Conservation (phyloP, 2,329 filamentous ascomycete species). For the Triangularia setosa region DNA sequence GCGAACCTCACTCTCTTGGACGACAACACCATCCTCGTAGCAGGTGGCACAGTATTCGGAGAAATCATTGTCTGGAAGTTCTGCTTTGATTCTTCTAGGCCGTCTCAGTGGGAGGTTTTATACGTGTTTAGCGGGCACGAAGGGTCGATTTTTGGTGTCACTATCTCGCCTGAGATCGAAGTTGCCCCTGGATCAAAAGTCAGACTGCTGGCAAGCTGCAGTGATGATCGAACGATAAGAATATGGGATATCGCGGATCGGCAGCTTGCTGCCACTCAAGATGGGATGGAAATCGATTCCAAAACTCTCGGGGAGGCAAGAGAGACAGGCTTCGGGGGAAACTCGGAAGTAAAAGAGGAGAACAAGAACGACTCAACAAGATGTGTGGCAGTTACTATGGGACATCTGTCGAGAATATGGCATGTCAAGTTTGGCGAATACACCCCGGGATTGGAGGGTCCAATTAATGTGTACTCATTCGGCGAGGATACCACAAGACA, state of each 20-base stretch:
- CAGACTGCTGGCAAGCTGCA: constrained; percentile 82
- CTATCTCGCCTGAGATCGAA: constrained; percentile 60
- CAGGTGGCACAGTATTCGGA: constrained; percentile 89
- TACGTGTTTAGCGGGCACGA: constrained; percentile 68
- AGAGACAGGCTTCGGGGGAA: constrained; percentile 61
- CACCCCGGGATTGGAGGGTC: constrained; percentile 7
- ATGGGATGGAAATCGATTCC: constrained; percentile 27
- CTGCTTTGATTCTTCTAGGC: constrained; percentile 30
- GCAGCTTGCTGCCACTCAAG: constrained; percentile 19
- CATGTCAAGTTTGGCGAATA: constrained; percentile 60
- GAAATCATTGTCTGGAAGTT: constrained; percentile 90
- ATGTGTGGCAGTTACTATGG: constrained; percentile 71
- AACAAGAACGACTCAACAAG: constrained; percentile 32
- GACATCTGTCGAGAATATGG: constrained; percentile 89
- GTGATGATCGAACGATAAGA: constrained; percentile 85
- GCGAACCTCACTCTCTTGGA: constrained; percentile 67
- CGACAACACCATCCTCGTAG: constrained; percentile 62
- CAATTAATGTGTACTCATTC: constrained; percentile 58
- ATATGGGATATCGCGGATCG: constrained; percentile 77
- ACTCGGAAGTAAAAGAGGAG: constrained; percentile 27
- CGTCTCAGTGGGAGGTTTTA: constrained; percentile 40
- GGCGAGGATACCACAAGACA: constrained; percentile 81
- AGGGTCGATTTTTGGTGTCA: constrained; percentile 88
- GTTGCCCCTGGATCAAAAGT: constrained; percentile 37
- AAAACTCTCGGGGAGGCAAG: constrained; percentile 35